Evolutionary conservation across 108 stramenopile genomes (phyloP), one percentile per base, ranked within the genome.

Genomic region (Nannochloropsis gaditana): DNA sequence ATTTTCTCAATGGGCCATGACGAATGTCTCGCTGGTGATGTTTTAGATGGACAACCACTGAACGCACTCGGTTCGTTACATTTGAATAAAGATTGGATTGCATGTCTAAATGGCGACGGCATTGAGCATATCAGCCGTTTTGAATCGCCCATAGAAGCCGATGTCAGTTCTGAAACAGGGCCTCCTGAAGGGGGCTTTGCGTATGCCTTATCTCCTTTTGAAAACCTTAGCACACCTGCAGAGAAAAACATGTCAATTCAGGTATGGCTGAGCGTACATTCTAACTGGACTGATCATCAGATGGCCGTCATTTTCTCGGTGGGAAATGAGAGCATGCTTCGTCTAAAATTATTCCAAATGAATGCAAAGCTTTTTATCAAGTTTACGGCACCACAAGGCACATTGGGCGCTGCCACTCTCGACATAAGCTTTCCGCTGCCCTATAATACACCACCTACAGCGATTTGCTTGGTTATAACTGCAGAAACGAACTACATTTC

Each of bases 1-100:
- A 15, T 73, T n/a, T 73, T n/a, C 59, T n/a, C 59, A 15, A 73
- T 73, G 59, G 59, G 59, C 59, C 59, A 73, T n/a, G 59, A 73
- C 15, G 59, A n/a, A 73, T 73, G 59, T n/a, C 59, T 73, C 19
- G 59, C 59, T n/a, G 59, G 59, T n/a, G 19, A 73, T 15, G n/a
- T 73, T n/a, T n/a, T n/a, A 73, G 59, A 73, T n/a, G n/a, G 15
- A n/a, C 19, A 73, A n/a, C 59, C 59, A 4, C 19, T 6, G n/a
- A n/a, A 15, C 59, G 59, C 59, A n/a, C 59, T 73, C 19, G 59
- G 59, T 15, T 3, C 59, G 19, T 73, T 73, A n/a, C 6, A 73
- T n/a, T 73, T 73, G 59, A 73, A 73, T n/a, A 6, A 73, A 73
- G 3, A 8, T 73, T 73, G n/a, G 15, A 8, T 6, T 73, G 1